Evolutionary conservation across 148 eudicot species (phyloP), one percentile per base, ranked within the genome.

Genomic region (Limonium bicolor): DNA sequence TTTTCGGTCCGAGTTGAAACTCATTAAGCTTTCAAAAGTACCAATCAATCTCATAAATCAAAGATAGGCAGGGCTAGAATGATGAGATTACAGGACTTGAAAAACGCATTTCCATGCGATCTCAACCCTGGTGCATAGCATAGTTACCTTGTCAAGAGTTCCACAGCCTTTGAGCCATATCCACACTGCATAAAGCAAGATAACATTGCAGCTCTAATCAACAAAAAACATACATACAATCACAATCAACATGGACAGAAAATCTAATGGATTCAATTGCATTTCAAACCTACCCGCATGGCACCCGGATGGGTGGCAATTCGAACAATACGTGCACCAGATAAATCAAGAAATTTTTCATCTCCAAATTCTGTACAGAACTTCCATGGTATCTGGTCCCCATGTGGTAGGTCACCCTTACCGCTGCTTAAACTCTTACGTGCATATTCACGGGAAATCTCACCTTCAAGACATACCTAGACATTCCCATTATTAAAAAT

Each of bases 321-420:
- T 43, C 97, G 84, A 17, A 90, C 97, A 58, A 90, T 70, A 19
- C 97, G 92, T 37, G 80, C 97, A 53, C 97, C 97, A 34, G 97
- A 84, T 54, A 84, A 95, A 47, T 70, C 75, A 8, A 95, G 97
- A 37, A 90, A 90, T 38, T 45, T 71, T 28, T 78, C 68, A 52
- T 90, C 85, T 26, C 54, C 53, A 56, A 74, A 90, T 61, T 90
- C 84, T 51, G 84, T 75, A 44, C 83, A 80, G 50, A 80, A 80
- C 47, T 90, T 90, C 97, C 97, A 90, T 6, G 97, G 95, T 58
- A 90, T 90, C 63, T 84, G 97, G 64, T 90, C 97, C 40, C 97
- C 97, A 63, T 58, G 70, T 30, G 95, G 97, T 45, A 63, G 72
- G 35, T 64, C 74, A 14, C 95, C 95, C 19, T 70, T 79, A 14